These are phyloP conservation scores for Peterozyma xylosa DNA, from an alignment of 805 yeast genomes.

Conservation along the genomic window DNA sequence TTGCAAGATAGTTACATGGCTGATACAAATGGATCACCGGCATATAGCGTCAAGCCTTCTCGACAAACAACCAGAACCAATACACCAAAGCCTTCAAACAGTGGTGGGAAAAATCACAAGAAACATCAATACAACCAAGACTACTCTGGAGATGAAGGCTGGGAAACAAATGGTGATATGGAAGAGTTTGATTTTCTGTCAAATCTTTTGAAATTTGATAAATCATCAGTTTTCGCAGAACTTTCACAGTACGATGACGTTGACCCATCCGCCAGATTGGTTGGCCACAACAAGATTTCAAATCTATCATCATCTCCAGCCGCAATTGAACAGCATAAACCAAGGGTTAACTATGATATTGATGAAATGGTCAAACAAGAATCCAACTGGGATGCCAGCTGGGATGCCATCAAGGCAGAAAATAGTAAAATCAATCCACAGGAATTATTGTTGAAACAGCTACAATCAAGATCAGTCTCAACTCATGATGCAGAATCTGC, in stretches of 20 bases:
- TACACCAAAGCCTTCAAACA: slow-evolving; percentile 2
- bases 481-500: slow-evolving; percentile 8
- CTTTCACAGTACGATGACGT: slow-evolving; percentile 57
- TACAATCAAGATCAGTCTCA: slow-evolving; percentile 5
- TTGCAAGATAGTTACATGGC: slow-evolving; percentile 8
- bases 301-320: neutral
- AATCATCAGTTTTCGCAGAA: slow-evolving; percentile 70
- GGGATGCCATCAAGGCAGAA: slow-evolving; percentile 34
- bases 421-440: slow-evolving; percentile 8
- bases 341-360: slow-evolving; percentile 48
- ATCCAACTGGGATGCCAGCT: slow-evolving; percentile 41
- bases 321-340: slow-evolving; percentile 4
- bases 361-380: slow-evolving; percentile 61
- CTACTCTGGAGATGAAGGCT: slow-evolving; percentile 43
- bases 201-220: slow-evolving; percentile 76
- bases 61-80: slow-evolving; percentile 4
- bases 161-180: slow-evolving; percentile 25
- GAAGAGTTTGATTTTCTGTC: slow-evolving; percentile 83
- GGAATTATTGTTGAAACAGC: slow-evolving; percentile 1
- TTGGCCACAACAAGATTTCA: slow-evolving; percentile 58
- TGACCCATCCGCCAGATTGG: slow-evolving; percentile 56
- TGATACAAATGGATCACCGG: slow-evolving; percentile 9
- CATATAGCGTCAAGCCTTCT: slow-evolving; percentile 8
- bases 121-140: slow-evolving; percentile 18
- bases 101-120: slow-evolving; percentile 1